Evolutionary conservation across 768 basidiomycete species (phyloP).

Genomic region (Russula virescens): DNA sequence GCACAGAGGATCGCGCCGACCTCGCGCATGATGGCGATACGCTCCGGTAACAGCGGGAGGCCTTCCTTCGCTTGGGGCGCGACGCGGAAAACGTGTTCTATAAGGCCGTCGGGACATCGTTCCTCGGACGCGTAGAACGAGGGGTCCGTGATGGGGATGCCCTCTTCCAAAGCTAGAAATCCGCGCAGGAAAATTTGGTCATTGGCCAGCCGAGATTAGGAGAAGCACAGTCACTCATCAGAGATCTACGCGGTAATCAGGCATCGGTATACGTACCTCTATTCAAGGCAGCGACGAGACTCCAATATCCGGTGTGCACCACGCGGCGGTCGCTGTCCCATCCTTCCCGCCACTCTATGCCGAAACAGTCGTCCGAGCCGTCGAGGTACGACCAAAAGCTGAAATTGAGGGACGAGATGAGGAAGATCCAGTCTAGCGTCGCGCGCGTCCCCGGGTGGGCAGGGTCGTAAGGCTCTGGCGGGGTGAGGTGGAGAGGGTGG

Average conservation of each 20-base stretch:
- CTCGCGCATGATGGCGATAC: conserved; percentile 73
- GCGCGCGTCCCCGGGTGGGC: conserved; percentile 42
- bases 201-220: no score
- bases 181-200: background rate
- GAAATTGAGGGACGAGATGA: conserved; percentile 81
- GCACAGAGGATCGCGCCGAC: conserved; percentile 65
- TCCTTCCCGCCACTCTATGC: conserved; percentile 68
- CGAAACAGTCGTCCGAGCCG: conserved; percentile 55
- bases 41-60: conserved; percentile 64
- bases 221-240: background rate
- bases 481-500: conserved; percentile 68
- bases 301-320: conserved; percentile 83
- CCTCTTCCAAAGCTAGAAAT: conserved; percentile 61
- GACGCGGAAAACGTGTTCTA: conserved; percentile 64
- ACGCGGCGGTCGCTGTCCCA: conserved; percentile 51
- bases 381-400: conserved; percentile 82
- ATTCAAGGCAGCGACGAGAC: conserved; percentile 76
- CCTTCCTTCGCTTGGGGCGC: conserved; percentile 51
- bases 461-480: conserved; percentile 56
- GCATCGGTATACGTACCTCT: conserved; percentile 52
- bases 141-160: conserved; percentile 75
- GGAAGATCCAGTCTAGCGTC: conserved; percentile 77
- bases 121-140: conserved; percentile 66
- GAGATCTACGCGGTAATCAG: background rate
- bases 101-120: conserved; percentile 63